Percentiles rank a stretch among this genome's conserved stretches.
Conservation (phyloP, 371 early-diverging fungal genomes). For the Mortierella sp. region DNA sequence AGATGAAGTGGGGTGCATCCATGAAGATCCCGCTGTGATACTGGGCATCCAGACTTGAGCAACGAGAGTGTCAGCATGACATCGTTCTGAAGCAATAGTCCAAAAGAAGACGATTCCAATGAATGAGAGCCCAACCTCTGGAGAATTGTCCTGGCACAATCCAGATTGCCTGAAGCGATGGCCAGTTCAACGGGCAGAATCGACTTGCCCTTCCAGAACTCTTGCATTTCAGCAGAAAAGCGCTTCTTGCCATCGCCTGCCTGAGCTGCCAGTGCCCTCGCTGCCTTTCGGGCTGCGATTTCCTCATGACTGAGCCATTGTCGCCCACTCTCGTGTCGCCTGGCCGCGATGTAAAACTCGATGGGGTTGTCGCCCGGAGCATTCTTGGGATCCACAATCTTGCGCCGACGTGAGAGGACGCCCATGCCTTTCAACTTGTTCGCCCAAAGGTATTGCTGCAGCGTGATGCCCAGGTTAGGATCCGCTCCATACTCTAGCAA, state of each 20-base stretch:
- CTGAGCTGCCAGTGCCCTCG: constrained; percentile 5
- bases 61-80: constrained; percentile 55
- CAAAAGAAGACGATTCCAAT: constrained; percentile 30
- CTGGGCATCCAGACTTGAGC: constrained; percentile 49
- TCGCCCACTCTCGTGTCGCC: constrained; percentile 48
- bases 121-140: constrained; percentile 43
- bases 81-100: constrained; percentile 52
- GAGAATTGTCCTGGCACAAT: constrained; percentile 47
- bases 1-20: constrained; percentile 54
- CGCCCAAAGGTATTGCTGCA: constrained; percentile 55
- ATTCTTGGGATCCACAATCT: constrained; percentile 19
- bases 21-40: constrained; percentile 53
- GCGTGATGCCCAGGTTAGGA: constrained; percentile 53
- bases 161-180: constrained; percentile 48
- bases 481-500: constrained; percentile 56
- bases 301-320: constrained; percentile 53
- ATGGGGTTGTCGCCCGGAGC: constrained; percentile 35
- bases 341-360: constrained; percentile 49
- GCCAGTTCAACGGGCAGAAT: constrained; percentile 48
- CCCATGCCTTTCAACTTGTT: constrained; percentile 54
- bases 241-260: constrained; percentile 32
- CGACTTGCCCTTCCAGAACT: constrained; percentile 49
- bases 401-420: constrained; percentile 46
- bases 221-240: constrained; percentile 47
- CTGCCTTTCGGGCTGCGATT: constrained; percentile 41